Base-by-base conservation (phyloP, 1,139 yeast species). In the Yamadazyma blattariae region DNA sequence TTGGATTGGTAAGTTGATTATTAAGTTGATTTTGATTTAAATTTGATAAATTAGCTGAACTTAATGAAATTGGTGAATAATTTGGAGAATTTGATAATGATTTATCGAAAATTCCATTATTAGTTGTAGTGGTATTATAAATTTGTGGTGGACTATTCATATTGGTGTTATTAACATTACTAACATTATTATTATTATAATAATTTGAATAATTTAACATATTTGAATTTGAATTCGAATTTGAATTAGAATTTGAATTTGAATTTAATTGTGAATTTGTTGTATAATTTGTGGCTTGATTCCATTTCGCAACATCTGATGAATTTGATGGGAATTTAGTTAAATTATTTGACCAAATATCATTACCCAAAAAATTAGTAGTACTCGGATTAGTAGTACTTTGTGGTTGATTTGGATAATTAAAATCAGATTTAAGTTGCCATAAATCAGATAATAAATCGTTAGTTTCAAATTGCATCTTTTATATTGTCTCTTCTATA, bases 381-480 rank as follows among this genome's bases (percentile, higher is more conserved):
- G 11, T 6, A 21, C 11, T 21, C 5, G n/a, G 12, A 21, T 7
- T 7, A 11, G 11, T 10, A 21, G 12, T 21, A 10, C n/a, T 23
- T 4, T n/a, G 6, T n/a, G 14, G n/a, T n/a, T 11, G 25, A 23
- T 23, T 11, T 23, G 3, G 7, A n/a, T n/a, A 4, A n/a, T 7
- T 11, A n/a, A 11, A 11, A 4, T 11, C 9, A 17, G 5, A 7
- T n/a, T 23, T 37, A 12, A 29, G 21, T 12, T 39, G 26, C 50
- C 50, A 46, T 29, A 46, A 42, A 25, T 44, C 50, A 21, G 32
- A 36, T 22, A 46, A 43, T 25, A 46, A 43, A 16, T 44, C 48
- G 14, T 33, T 33, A 24, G 25, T n/a, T 21, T 21, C 23, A 15
- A 36, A 32, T 27, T 36, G 39, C 36, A 33, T 36, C 22, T 27